A percentile compares a stretch with the other conserved stretches of the same genome.
These are phyloP conservation scores for Leccinum fallax DNA, from an alignment of 1,284 basidiomycete species.

Conservation along the genomic window DNA sequence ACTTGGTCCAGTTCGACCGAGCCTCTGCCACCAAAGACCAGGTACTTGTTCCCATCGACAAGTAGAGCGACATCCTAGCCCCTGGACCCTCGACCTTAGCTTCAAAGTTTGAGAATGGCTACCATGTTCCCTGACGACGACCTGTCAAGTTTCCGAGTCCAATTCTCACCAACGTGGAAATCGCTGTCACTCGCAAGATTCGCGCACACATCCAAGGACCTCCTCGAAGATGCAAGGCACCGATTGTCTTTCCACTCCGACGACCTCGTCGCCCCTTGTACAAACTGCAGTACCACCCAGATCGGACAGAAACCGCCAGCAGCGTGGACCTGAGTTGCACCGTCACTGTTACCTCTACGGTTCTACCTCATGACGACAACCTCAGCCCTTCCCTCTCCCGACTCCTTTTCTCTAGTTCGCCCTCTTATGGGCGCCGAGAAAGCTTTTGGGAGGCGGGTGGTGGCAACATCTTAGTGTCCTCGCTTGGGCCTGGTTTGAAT, in stretches of 20 bases:
- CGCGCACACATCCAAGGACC: not conserved
- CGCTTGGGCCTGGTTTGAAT: not conserved
- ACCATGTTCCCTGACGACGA: not conserved
- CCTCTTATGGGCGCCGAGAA: conserved; percentile 19
- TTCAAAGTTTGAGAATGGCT: not conserved
- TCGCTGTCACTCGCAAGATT: not conserved
- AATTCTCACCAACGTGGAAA: not conserved
- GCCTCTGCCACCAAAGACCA: not conserved
- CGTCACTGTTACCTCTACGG: not conserved
- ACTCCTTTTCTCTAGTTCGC: conserved; percentile 17
- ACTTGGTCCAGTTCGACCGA: not conserved
- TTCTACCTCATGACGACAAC: not conserved
- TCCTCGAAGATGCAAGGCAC: not conserved
- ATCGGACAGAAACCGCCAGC: too few relatives aligned
- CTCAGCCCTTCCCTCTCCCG: not conserved
- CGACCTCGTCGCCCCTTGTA: not conserved
- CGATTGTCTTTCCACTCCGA: not conserved
- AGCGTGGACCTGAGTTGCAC: too few relatives aligned
- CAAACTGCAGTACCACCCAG: not conserved
- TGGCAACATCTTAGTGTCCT: conserved; percentile 4
- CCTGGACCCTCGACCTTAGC: not conserved
- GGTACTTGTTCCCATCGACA: not conserved
- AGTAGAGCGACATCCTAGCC: too few relatives aligned
- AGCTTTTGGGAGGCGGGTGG: conserved; percentile 2
- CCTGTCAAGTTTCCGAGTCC: not conserved